Evolutionary conservation across 768 basidiomycete genomes (phyloP).

Genomic region (Galerina sulciceps): DNA sequence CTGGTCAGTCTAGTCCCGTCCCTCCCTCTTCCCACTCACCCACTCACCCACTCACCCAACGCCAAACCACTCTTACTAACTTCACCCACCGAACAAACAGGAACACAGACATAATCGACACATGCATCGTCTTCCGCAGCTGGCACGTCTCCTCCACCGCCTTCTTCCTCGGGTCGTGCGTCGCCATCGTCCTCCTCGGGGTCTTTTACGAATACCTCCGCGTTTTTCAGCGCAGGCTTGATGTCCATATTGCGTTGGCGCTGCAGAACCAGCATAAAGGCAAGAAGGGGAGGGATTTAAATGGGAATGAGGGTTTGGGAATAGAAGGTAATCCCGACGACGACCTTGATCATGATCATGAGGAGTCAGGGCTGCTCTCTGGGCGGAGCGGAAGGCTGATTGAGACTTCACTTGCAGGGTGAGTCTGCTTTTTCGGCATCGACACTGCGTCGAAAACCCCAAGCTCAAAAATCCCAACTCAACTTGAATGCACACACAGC

Average conservation of each 20-base stretch:
- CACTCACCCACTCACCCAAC: not conserved
- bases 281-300: constrained; percentile 37
- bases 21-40: not conserved
- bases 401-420: constrained; percentile 46
- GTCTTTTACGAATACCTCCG: constrained; percentile 85
- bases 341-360: constrained; percentile 25
- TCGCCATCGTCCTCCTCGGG: constrained; percentile 67
- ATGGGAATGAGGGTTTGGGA: too few species aligned
- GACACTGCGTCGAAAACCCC: not conserved
- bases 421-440: constrained; percentile 30
- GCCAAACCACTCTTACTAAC: not conserved
- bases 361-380: constrained; percentile 59
- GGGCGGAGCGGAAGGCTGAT: constrained; percentile 46
- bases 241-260: constrained; percentile 56
- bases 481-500: constrained; percentile 31
- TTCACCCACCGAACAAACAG: constrained; percentile 27
- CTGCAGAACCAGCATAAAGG: constrained; percentile 52
- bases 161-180: constrained; percentile 66
- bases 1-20: constrained; percentile 48
- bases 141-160: constrained; percentile 73
- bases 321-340: constrained; percentile 25
- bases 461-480: not conserved
- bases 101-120: constrained; percentile 81
- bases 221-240: constrained; percentile 60
- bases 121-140: constrained; percentile 78